These are phyloP conservation scores for Nitzschia putrida DNA, from an alignment of 108 stramenopile genomes.

Conservation along the genomic window DNA sequence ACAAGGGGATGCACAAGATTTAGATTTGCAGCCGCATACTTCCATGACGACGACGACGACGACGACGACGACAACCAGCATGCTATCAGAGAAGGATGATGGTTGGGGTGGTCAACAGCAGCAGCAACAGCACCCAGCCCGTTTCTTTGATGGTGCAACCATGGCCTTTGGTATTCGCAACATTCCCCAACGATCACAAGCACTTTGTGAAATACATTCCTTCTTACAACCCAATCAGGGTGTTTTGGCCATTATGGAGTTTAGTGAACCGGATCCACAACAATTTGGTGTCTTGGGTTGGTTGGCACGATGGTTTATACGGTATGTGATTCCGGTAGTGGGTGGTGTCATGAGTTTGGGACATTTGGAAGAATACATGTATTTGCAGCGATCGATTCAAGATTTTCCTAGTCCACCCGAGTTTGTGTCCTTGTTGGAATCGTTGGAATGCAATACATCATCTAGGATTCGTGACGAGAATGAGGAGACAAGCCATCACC, in stretches of 20 bases:
- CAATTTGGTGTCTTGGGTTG: conserved; percentile 54
- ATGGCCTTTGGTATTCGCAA: conserved; percentile 96
- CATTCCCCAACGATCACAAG: conserved; percentile 65
- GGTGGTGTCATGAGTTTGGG: conserved; percentile 79
- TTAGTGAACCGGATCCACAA: conserved; percentile 73
- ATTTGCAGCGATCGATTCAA: conserved; percentile 83
- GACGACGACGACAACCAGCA: no score
- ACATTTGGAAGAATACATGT: conserved; percentile 71
- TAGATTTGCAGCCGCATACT: no score
- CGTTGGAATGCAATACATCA: conserved; percentile 44
- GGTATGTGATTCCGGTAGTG: conserved; percentile 70
- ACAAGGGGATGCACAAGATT: conserved; percentile 71
- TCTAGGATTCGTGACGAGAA: no score
- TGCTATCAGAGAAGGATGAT: neutral
- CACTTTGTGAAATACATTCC: conserved; percentile 77
- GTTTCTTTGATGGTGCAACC: conserved; percentile 83
- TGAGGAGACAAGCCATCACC: no score
- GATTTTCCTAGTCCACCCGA: conserved; percentile 78
- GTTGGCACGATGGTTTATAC: conserved; percentile 69
- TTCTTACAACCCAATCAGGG: conserved; percentile 62
- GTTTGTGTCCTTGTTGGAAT: conserved; percentile 60
- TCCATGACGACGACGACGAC: no score
- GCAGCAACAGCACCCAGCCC: no score
- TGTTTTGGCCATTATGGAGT: conserved; percentile 72
- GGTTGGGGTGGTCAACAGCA: neutral